Conservation (phyloP, 805 yeast genomes). For the Starmerella vitae region DNA sequence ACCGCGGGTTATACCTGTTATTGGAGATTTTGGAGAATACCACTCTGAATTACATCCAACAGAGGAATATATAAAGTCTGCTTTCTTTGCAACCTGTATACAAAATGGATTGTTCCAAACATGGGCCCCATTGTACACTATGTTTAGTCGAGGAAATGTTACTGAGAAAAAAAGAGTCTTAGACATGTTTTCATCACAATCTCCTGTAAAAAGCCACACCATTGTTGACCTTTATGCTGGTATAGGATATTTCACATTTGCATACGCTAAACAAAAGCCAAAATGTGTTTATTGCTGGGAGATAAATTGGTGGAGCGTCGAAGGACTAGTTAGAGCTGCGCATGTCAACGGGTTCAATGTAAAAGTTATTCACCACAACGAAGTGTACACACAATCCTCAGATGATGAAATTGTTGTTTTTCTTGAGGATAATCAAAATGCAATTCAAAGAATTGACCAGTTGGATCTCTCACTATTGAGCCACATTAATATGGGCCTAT, state of each 20-base stretch:
- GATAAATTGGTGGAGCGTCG: conserved; percentile 69
- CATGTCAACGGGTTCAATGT: conserved; percentile 32
- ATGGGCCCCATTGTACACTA: conserved; percentile 77
- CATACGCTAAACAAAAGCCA: conserved; percentile 48
- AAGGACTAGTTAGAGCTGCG: conserved; percentile 52
- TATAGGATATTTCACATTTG: conserved; percentile 68
- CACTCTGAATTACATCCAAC: conserved; percentile 28
- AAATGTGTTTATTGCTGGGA: conserved; percentile 60
- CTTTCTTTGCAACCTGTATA: conserved; percentile 56
- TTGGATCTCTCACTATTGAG: conserved; percentile 26
- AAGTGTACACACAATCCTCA: conserved; percentile 25
- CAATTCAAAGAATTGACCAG: conserved; percentile 30
- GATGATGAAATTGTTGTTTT: conserved; percentile 37
- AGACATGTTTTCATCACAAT: conserved; percentile 17
- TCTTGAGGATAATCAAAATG: conserved; percentile 47
- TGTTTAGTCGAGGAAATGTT: conserved; percentile 80
- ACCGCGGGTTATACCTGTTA: conserved; percentile 49
- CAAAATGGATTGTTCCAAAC: conserved; percentile 67
- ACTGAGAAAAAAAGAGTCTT: conserved; percentile 63
- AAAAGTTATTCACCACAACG: conserved; percentile 27
- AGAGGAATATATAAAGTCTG: conserved; percentile 33
- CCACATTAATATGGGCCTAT: conserved; percentile 64
- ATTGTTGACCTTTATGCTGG: conserved; percentile 70
- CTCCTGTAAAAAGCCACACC: conserved; percentile 28
- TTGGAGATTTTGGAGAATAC: conserved; percentile 49